Evolutionary conservation across 345 rosid species (phyloP).

Genomic region (Cochlearia excelsa): DNA sequence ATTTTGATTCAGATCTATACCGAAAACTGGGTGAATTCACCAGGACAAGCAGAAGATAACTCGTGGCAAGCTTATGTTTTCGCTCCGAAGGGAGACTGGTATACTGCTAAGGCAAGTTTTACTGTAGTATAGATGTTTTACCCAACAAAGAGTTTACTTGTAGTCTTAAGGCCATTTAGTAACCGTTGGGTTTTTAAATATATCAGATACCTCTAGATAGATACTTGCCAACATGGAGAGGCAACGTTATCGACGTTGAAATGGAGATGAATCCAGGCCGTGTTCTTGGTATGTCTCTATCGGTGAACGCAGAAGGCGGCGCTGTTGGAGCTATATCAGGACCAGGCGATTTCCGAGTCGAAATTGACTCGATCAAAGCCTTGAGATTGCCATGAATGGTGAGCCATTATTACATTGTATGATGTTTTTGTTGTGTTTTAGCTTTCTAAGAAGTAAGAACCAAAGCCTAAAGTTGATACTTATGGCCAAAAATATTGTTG

Average conservation of each 20-base stretch:
- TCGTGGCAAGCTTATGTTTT: slow-evolving; percentile 92
- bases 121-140: slow-evolving; percentile 5
- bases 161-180: slow-evolving; percentile 9
- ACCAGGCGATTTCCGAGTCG: slow-evolving; percentile 78
- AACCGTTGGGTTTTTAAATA: neutral
- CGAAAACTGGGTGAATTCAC: slow-evolving; percentile 95
- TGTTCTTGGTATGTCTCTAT: slow-evolving; percentile 76
- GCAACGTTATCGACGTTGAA: slow-evolving; percentile 69
- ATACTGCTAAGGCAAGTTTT: slow-evolving; percentile 64
- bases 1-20: slow-evolving; percentile 70
- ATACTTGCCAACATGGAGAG: slow-evolving; percentile 95
- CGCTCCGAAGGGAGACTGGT: slow-evolving; percentile 77
- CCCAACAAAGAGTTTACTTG: neutral
- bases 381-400: slow-evolving; percentile 34
- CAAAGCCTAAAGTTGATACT: slow-evolving; percentile 20
- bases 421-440: slow-evolving; percentile 16
- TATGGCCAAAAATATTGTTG: slow-evolving; percentile 3
- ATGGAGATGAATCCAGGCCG: slow-evolving; percentile 93
- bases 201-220: slow-evolving; percentile 72
- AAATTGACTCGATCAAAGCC: slow-evolving; percentile 91
- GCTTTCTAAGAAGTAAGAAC: slow-evolving; percentile 8
- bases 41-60: slow-evolving; percentile 88
- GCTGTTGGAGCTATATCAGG: slow-evolving; percentile 68
- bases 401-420: slow-evolving; percentile 16
- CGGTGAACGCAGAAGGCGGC: slow-evolving; percentile 88